These are phyloP conservation scores for Camellia lanceoleosa DNA, from an alignment of 148 eudicot species.

Conservation along the genomic window DNA sequence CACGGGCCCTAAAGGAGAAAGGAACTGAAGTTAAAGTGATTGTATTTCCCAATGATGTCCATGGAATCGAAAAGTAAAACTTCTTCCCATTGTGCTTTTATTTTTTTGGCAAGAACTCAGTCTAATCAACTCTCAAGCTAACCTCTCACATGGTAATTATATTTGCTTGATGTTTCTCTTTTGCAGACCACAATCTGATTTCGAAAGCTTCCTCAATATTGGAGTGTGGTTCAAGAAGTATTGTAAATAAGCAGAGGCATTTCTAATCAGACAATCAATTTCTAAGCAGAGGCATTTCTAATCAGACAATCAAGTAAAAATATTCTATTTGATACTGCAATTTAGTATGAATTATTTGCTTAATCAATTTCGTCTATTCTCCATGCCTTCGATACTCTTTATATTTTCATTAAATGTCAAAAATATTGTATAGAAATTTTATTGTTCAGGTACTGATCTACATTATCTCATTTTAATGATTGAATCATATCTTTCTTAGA, in stretches of 20 bases:
- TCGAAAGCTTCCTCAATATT: conserved; percentile 80
- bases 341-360: too few species aligned
- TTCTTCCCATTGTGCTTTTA: conserved; percentile 3
- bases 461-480: too few species aligned
- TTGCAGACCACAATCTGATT: conserved; percentile 92
- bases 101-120: not conserved
- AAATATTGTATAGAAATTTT: too few species aligned
- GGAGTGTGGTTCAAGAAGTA: conserved; percentile 96
- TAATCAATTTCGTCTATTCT: too few species aligned
- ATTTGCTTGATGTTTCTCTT: conserved; percentile 18
- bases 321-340: too few species aligned
- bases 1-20: conserved; percentile 77
- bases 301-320: too few species aligned
- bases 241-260: conserved; percentile 40
- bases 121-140: not conserved
- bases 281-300: conserved; percentile 20
- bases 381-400: too few species aligned
- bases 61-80: conserved; percentile 62
- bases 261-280: not conserved
- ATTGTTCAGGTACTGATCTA: too few species aligned
- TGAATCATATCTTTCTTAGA: too few species aligned
- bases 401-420: too few species aligned
- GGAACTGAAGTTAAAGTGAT: conserved; percentile 72
- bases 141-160: not conserved
- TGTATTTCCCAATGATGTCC: conserved; percentile 76